A percentile compares a stretch with the other conserved stretches of the same genome.
phyloP scores from a whole-genome alignment of 2,329 filamentous ascomycete species.

The Apiospora kogelbergensis region DNA sequence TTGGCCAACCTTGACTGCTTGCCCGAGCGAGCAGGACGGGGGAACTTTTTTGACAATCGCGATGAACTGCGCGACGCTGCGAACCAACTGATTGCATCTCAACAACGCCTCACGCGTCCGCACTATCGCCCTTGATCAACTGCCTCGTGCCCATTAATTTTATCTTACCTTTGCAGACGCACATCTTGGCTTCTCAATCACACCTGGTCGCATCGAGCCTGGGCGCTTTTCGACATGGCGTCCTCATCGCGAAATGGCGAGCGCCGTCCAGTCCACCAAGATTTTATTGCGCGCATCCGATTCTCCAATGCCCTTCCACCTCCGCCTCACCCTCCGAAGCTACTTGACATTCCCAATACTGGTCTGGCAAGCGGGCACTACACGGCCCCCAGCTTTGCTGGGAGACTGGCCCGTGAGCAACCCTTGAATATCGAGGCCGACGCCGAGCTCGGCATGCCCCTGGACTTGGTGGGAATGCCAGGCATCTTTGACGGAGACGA shows the following conservation, averaged over 20 bases:
- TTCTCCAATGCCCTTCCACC: slow-evolving; percentile 96
- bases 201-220: background rate
- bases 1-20: background rate
- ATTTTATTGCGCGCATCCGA: slow-evolving; percentile 94
- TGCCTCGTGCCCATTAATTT: background rate
- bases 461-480: slow-evolving; percentile 92
- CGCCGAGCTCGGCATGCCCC: slow-evolving; percentile 95
- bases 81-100: background rate
- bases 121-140: background rate
- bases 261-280: slow-evolving; percentile 73
- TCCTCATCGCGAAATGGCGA: slow-evolving; percentile 50
- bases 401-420: slow-evolving; percentile 85
- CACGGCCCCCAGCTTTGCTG: slow-evolving; percentile 86
- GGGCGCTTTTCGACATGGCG: slow-evolving; percentile 33
- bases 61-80: background rate
- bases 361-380: slow-evolving; percentile 85
- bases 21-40: background rate
- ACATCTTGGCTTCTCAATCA: background rate
- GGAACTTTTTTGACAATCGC: background rate
- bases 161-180: background rate
- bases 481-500: slow-evolving; percentile 95
- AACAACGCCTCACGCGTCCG: background rate
- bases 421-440: slow-evolving; percentile 95
- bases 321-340: slow-evolving; percentile 90
- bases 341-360: slow-evolving; percentile 94